Evolutionary conservation across 352 stramenopile genomes (phyloP).

Genomic region (Pythium brassicae): DNA sequence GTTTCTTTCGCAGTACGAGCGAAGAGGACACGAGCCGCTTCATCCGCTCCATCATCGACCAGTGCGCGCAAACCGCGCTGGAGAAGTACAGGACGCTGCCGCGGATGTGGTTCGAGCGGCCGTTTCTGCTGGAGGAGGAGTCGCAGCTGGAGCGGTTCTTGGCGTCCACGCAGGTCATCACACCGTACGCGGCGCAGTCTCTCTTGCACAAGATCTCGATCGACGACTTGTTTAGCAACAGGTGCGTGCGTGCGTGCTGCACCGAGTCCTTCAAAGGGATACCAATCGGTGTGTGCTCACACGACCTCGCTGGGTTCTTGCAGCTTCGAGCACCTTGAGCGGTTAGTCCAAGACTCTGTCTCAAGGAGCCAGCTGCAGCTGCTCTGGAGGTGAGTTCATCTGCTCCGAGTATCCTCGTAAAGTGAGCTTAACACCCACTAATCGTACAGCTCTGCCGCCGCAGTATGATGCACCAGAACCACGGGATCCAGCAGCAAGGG

Average conservation of each 20-base stretch:
- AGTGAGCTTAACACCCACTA: background rate
- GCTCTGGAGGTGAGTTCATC: conserved; percentile 31
- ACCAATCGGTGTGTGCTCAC: background rate
- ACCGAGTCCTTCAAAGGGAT: background rate
- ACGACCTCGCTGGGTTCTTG: background rate
- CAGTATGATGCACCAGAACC: conserved; percentile 16
- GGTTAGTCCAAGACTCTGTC: conserved; percentile 29
- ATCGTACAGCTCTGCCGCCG: background rate
- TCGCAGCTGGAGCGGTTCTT: conserved; percentile 74
- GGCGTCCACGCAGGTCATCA: conserved; percentile 60
- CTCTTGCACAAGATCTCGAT: conserved; percentile 63
- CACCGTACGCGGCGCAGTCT: conserved; percentile 59
- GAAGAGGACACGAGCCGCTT: conserved; percentile 30
- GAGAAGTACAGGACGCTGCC: conserved; percentile 38
- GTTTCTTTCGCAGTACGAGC: conserved; percentile 21
- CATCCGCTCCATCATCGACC: conserved; percentile 48
- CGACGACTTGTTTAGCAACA: conserved; percentile 43
- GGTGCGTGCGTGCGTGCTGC: conserved; percentile 18
- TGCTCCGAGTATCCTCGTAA: no score
- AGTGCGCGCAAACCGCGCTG: conserved; percentile 46
- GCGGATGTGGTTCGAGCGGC: conserved; percentile 68
- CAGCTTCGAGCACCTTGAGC: conserved; percentile 34
- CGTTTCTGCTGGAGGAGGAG: conserved; percentile 71
- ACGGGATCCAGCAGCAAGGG: conserved; percentile 10
- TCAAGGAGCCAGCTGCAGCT: conserved; percentile 37